These are phyloP conservation scores for Cladorrhinum sp. DNA, from an alignment of 2,329 filamentous ascomycete genomes.

Conservation along the genomic window DNA sequence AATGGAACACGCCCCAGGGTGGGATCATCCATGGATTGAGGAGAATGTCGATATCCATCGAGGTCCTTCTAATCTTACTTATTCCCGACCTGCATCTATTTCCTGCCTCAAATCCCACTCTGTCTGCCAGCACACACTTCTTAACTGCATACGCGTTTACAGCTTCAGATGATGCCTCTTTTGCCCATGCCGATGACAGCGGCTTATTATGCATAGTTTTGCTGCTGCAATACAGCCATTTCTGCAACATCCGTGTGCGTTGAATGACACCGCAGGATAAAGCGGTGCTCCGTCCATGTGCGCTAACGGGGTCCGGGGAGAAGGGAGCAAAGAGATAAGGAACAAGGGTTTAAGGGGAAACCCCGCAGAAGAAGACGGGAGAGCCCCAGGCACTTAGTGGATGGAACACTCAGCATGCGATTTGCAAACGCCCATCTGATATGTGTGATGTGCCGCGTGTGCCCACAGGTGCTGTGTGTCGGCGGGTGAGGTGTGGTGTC, in stretches of 20 bases:
- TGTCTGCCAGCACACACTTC: neutral
- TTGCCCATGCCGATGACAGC: neutral
- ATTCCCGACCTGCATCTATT: neutral
- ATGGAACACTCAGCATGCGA: slow-evolving; percentile 5
- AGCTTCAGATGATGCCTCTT: neutral
- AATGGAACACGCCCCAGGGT: neutral
- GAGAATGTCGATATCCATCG: neutral
- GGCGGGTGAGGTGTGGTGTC: neutral
- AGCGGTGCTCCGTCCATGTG: neutral
- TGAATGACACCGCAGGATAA: neutral
- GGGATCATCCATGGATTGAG: neutral
- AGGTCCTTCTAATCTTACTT: neutral
- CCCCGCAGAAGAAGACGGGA: slow-evolving; percentile 1
- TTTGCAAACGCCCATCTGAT: slow-evolving; percentile 7
- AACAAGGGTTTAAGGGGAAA: slow-evolving; percentile 1
- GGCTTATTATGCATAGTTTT: neutral
- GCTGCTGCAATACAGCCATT: neutral
- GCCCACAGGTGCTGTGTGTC: neutral
- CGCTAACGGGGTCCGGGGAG: neutral
- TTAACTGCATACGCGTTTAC: neutral
- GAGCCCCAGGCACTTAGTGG: neutral
- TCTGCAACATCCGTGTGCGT: neutral
- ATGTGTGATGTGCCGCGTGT: neutral
- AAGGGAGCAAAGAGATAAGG: neutral
- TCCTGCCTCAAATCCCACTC: neutral